Percentiles rank a stretch among this genome's conserved stretches.
These are phyloP conservation scores for Penicillium italicum DNA, from an alignment of 2,329 filamentous ascomycete genomes.

Conservation along the genomic window DNA sequence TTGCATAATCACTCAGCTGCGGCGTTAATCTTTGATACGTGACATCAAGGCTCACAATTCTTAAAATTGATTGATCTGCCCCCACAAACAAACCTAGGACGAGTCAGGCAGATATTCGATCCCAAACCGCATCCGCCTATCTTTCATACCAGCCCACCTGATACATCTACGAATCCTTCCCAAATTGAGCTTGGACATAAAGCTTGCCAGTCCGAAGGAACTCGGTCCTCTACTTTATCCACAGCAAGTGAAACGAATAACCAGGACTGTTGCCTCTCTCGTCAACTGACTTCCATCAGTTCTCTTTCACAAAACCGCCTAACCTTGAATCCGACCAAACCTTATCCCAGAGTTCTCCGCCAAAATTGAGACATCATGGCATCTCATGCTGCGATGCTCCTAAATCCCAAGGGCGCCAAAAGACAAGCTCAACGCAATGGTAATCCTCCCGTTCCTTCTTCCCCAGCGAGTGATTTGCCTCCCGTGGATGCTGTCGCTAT, in stretches of 20 bases:
- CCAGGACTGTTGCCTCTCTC: not conserved
- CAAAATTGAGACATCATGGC: constrained; percentile 30
- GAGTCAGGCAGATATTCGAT: not conserved
- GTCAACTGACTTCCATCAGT: constrained; percentile 1
- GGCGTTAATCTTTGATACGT: constrained; percentile 2
- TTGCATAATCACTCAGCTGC: constrained; percentile 4
- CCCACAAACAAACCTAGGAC: not conserved
- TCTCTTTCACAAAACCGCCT: not conserved
- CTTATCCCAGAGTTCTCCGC: not conserved
- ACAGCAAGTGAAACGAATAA: not conserved
- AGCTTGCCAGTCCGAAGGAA: not conserved
- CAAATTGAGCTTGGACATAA: not conserved
- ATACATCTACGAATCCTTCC: not conserved
- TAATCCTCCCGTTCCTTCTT: constrained; percentile 22
- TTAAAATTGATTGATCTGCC: not conserved
- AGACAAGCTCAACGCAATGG: constrained; percentile 37
- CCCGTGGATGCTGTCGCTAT: not conserved
- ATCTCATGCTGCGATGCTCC: constrained; percentile 41
- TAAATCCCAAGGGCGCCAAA: constrained; percentile 44
- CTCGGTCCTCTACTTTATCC: not conserved
- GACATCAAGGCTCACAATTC: not conserved
- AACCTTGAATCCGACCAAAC: constrained; percentile 12
- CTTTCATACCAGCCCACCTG: not conserved
- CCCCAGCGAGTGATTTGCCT: not conserved
- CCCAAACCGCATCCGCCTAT: not conserved